These are phyloP conservation scores for Penicillium angulare DNA, from an alignment of 495 filamentous ascomycete genomes.

Conservation along the genomic window DNA sequence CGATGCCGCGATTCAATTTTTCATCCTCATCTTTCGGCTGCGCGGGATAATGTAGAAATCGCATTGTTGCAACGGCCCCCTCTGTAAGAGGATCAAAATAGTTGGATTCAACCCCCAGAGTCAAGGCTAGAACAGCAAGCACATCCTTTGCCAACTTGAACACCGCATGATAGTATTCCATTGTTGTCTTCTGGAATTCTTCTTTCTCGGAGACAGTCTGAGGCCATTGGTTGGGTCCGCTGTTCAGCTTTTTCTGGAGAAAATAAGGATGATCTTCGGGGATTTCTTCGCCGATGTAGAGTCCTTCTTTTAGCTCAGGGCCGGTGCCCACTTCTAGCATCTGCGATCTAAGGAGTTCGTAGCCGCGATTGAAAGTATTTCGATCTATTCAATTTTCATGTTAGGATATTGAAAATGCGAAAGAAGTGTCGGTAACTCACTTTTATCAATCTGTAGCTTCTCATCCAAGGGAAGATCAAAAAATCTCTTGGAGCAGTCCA, in stretches of 20 bases:
- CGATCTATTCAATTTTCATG: conserved; percentile 24
- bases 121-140: conserved; percentile 27
- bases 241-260: conserved; percentile 31
- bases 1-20: conserved; percentile 38
- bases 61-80: conserved; percentile 43
- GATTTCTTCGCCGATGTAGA: conserved; percentile 50
- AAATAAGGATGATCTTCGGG: conserved; percentile 40
- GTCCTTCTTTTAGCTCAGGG: conserved; percentile 52
- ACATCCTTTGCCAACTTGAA: conserved; percentile 34
- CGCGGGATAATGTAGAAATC: conserved; percentile 41
- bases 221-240: conserved; percentile 52
- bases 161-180: conserved; percentile 47
- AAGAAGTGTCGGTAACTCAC: conserved; percentile 9
- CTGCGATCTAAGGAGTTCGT: conserved; percentile 50
- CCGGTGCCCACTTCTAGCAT: conserved; percentile 43
- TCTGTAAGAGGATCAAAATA: conserved; percentile 32
- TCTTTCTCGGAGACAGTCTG: conserved; percentile 35
- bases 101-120: conserved; percentile 30
- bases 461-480: conserved; percentile 53
- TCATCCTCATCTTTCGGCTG: conserved; percentile 42
- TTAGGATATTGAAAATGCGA: not conserved
- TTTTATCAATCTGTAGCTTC: conserved; percentile 48
- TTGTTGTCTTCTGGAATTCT: conserved; percentile 44
- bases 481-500: conserved; percentile 43
- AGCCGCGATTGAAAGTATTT: conserved; percentile 46